Evolutionary conservation across 140 eudicot genomes (phyloP).

Genomic region (Oenanthe javanica): DNA sequence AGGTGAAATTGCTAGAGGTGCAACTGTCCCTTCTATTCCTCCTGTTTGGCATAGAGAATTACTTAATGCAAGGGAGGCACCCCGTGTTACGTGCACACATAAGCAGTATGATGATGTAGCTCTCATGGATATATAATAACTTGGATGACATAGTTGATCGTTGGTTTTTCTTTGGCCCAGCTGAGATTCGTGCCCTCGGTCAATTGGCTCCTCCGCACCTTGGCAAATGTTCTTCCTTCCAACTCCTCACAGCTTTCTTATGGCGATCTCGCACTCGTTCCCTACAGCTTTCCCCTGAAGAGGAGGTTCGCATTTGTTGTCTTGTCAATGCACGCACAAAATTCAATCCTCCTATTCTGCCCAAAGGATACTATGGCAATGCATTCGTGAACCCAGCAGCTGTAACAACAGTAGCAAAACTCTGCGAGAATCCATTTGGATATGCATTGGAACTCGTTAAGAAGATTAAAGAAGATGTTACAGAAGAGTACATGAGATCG

Average conservation of each 20-base stretch:
- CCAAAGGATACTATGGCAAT: constrained; percentile 40
- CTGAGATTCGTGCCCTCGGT: constrained; percentile 25
- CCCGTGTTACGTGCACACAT: constrained; percentile 23
- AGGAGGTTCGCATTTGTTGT: constrained; percentile 24
- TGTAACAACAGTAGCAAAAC: constrained; percentile 26
- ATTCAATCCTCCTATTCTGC: constrained; percentile 29
- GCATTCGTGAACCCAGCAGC: constrained; percentile 26
- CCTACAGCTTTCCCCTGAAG: constrained; percentile 30
- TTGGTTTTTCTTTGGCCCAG: constrained; percentile 34
- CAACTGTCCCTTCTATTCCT: background rate
- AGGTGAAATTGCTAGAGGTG: constrained; percentile 7
- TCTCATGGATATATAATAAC: background rate
- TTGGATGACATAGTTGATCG: constrained; percentile 24
- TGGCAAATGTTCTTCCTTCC: constrained; percentile 25
- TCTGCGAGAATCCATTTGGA: constrained; percentile 22
- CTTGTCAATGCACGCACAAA: constrained; percentile 25
- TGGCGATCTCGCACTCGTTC: constrained; percentile 48
- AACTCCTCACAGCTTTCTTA: constrained; percentile 26
- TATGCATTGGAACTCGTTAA: constrained; percentile 32
- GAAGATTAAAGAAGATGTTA: constrained; percentile 24
- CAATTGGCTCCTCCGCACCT: constrained; percentile 22
- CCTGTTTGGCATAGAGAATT: constrained; percentile 40
- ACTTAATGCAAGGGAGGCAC: constrained; percentile 28
- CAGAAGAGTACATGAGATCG: constrained; percentile 40
- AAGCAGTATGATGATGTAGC: constrained; percentile 17